Evolutionary conservation across 2,329 filamentous ascomycete species (phyloP).

Genomic region (Talaromyces rugulosus): DNA sequence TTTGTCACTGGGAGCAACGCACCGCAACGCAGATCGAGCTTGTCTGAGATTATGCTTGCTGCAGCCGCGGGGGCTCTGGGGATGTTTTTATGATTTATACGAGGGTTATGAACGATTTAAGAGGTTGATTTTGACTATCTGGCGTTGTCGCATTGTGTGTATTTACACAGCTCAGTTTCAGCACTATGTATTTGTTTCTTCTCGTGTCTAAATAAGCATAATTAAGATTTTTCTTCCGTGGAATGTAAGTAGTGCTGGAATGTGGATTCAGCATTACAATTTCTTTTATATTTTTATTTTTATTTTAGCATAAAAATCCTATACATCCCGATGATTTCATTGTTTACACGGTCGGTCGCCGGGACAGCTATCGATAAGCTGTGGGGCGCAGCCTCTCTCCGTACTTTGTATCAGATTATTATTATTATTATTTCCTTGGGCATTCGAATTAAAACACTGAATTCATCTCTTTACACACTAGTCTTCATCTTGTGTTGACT

Average conservation of each 20-base stretch:
- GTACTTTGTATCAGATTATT: neutral
- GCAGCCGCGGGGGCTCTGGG: conserved; percentile 44
- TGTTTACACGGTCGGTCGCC: conserved; percentile 11
- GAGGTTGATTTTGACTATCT: neutral
- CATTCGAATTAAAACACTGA: neutral
- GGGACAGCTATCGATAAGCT: conserved; percentile 15
- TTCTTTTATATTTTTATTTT: too few species aligned
- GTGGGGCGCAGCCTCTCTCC: neutral
- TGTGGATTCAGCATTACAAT: neutral
- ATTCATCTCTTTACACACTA: neutral
- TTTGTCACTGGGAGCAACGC: conserved; percentile 18
- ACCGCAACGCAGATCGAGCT: conserved; percentile 29
- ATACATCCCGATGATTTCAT: neutral
- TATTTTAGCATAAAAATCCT: neutral
- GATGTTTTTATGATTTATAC: conserved; percentile 33
- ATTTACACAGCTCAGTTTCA: too few species aligned
- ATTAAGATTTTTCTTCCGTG: neutral
- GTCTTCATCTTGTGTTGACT: neutral
- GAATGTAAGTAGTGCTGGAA: neutral
- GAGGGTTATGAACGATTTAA: neutral
- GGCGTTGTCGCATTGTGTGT: neutral
- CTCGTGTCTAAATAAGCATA: neutral
- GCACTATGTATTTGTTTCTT: neutral
- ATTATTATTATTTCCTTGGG: neutral
- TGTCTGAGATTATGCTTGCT: conserved; percentile 41